These are phyloP conservation scores for Pyrenophora teres DNA, from an alignment of 2,329 filamentous ascomycete species.

Conservation along the genomic window DNA sequence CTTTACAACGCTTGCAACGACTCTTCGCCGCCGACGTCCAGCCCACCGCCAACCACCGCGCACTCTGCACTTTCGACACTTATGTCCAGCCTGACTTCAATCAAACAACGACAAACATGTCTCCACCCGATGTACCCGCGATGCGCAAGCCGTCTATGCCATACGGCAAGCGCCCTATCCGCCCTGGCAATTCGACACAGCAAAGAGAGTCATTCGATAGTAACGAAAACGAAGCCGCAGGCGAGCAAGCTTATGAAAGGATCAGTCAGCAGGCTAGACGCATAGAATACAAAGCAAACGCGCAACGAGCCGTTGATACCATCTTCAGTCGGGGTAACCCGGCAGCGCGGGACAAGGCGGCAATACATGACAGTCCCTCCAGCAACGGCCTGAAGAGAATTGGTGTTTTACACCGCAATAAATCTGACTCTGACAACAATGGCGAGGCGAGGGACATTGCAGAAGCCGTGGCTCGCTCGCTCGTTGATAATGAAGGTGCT, in stretches of 20 bases:
- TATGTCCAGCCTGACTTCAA: no score
- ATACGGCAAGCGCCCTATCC: not conserved
- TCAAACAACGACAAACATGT: not conserved
- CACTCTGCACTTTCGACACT: not conserved
- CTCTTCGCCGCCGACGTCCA: not conserved
- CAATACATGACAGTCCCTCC: not conserved
- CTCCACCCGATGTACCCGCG: not conserved
- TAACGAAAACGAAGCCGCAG: slow-evolving; percentile 4
- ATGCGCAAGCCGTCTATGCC: not conserved
- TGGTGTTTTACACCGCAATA: not conserved
- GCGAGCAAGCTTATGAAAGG: slow-evolving; percentile 1
- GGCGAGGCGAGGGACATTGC: slow-evolving; percentile 5
- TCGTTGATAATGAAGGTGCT: not conserved
- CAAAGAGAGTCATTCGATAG: not conserved
- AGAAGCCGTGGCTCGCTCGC: slow-evolving; percentile 9
- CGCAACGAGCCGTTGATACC: not conserved
- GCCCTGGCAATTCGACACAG: no score
- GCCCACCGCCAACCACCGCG: not conserved
- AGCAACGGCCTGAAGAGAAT: not conserved
- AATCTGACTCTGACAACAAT: not conserved
- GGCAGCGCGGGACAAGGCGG: not conserved
- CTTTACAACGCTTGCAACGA: not conserved
- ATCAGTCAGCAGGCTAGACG: not conserved
- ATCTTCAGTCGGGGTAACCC: not conserved
- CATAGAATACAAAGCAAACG: not conserved